Percentiles rank a stretch among this genome's conserved stretches.
phyloP scores from a whole-genome alignment of 768 basidiomycete genomes.

The Collybiopsis luxurians region DNA sequence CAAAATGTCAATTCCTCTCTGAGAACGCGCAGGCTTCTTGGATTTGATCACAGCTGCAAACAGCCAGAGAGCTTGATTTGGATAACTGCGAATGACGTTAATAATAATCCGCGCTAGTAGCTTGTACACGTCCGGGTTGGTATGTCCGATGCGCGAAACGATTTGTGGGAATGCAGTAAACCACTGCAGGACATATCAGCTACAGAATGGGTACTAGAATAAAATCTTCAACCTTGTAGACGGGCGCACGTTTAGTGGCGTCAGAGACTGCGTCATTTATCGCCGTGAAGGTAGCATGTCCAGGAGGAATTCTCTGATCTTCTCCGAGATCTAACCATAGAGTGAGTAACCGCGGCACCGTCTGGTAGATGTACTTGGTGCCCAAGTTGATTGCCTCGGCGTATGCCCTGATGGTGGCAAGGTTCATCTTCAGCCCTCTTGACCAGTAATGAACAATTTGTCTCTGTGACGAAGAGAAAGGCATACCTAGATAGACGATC shows the following conservation, averaged over 20 bases:
- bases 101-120: constrained; percentile 66
- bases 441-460: neutral
- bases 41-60: constrained; percentile 89
- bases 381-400: constrained; percentile 72
- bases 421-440: constrained; percentile 64
- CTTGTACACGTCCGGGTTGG: constrained; percentile 55
- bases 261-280: constrained; percentile 56
- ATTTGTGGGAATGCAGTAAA: constrained; percentile 96
- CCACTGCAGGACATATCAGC: constrained; percentile 57
- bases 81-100: constrained; percentile 76
- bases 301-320: constrained; percentile 22
- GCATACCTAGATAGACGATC: constrained; percentile 48
- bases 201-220: neutral
- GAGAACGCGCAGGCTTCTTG: constrained; percentile 56
- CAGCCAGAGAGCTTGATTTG: constrained; percentile 91
- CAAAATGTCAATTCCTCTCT: constrained; percentile 58
- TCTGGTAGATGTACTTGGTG: constrained; percentile 95
- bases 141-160: constrained; percentile 87
- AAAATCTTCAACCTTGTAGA: constrained; percentile 64
- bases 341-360: constrained; percentile 89
- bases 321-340: constrained; percentile 95
- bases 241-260: constrained; percentile 60
- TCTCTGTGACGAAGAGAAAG: neutral
- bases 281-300: constrained; percentile 40
- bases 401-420: constrained; percentile 65